These are phyloP conservation scores for Syncephalastrum monosporum DNA, from an alignment of 371 early-diverging fungal genomes.

Conservation along the genomic window DNA sequence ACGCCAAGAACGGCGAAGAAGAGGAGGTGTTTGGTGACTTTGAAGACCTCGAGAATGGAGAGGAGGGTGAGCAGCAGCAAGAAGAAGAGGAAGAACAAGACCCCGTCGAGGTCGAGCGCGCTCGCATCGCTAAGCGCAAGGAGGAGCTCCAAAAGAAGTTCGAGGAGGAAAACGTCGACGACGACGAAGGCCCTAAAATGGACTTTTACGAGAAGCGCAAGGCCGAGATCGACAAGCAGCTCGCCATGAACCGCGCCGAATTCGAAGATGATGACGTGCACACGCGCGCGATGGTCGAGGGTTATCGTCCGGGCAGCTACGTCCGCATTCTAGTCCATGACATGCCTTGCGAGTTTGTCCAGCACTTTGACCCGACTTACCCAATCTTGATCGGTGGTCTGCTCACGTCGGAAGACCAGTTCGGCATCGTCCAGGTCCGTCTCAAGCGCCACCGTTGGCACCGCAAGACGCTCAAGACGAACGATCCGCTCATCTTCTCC, in stretches of 20 bases:
- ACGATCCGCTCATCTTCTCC: slow-evolving; percentile 97
- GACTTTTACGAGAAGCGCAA: slow-evolving; percentile 90
- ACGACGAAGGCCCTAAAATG: slow-evolving; percentile 64
- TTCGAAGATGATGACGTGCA: slow-evolving; percentile 82
- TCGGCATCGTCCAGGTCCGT: slow-evolving; percentile 93
- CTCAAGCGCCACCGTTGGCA: slow-evolving; percentile 99
- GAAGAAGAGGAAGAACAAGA: slow-evolving; percentile 32
- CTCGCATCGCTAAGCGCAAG: slow-evolving; percentile 80
- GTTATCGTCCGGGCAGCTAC: slow-evolving; percentile 90
- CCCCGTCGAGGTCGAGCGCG: slow-evolving; percentile 51
- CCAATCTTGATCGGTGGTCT: slow-evolving; percentile 93
- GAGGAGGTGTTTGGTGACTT: slow-evolving; percentile 83
- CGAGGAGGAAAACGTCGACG: slow-evolving; percentile 81
- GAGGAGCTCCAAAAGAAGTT: slow-evolving; percentile 90
- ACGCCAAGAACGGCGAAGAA: slow-evolving; percentile 42
- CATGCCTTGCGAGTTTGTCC: slow-evolving; percentile 93
- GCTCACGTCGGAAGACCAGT: slow-evolving; percentile 81
- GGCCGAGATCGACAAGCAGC: slow-evolving; percentile 81
- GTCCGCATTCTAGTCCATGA: slow-evolving; percentile 85
- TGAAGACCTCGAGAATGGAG: slow-evolving; percentile 86
- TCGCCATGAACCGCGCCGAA: slow-evolving; percentile 77
- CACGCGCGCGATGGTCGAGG: slow-evolving; percentile 79
- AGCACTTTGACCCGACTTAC: slow-evolving; percentile 84
- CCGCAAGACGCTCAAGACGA: slow-evolving; percentile 94
- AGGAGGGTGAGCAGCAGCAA: slow-evolving; percentile 38